Percentiles rank a stretch among this genome's conserved stretches.
Conservation (phyloP, 805 yeast species). For the Candida sanyiensis region DNA sequence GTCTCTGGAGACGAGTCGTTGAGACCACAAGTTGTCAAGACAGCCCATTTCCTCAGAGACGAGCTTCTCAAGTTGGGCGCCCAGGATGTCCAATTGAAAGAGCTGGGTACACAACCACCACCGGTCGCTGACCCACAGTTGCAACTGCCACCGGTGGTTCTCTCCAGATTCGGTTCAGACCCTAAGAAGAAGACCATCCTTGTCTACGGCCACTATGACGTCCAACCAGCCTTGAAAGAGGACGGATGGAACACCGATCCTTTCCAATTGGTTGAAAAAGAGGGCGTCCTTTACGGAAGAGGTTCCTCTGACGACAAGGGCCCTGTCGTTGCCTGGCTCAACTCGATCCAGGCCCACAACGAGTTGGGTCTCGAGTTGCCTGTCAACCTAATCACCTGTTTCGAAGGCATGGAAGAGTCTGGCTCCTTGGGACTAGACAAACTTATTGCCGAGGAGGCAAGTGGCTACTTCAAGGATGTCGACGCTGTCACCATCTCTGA, state of each 20-base stretch:
- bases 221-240: constrained; percentile 87
- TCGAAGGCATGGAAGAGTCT: constrained; percentile 99
- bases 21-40: constrained; percentile 84
- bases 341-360: constrained; percentile 84
- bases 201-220: constrained; percentile 96
- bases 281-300: constrained; percentile 75
- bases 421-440: constrained; percentile 91
- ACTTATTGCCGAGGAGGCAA: constrained; percentile 74
- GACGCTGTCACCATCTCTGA: constrained; percentile 95
- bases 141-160: constrained; percentile 89
- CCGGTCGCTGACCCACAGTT: constrained; percentile 65
- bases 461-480: constrained; percentile 74
- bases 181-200: constrained; percentile 81
- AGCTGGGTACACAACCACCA: constrained; percentile 88
- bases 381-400: constrained; percentile 85
- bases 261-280: constrained; percentile 65
- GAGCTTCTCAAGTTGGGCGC: constrained; percentile 75
- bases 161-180: constrained; percentile 80
- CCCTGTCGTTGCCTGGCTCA: constrained; percentile 96
- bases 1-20: constrained; percentile 87
- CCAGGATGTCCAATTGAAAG: constrained; percentile 72
- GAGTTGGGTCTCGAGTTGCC: constrained; percentile 84
- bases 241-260: constrained; percentile 98
- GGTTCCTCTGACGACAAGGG: constrained; percentile 98
- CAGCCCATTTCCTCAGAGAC: constrained; percentile 74